Base-by-base conservation (phyloP, 2,329 filamentous ascomycete species). In the Arthrobotrys entomopaga region DNA sequence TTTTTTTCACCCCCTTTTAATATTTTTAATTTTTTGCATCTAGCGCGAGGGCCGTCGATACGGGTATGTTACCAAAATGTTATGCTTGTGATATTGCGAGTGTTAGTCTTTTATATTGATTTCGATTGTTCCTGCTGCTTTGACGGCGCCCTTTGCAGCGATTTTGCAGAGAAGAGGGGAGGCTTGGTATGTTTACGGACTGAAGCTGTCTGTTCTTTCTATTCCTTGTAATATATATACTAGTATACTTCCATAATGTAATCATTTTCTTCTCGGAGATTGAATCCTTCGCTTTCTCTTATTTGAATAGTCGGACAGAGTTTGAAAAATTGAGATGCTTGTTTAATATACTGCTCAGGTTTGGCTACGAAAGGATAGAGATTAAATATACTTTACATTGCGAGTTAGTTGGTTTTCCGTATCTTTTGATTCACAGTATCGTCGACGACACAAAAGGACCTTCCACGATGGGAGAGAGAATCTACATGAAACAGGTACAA, bases 401-500 rank as follows among this genome's bases (percentile, higher is more conserved):
- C n/a, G n/a, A n/a, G n/a, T n/a, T n/a, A 5, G 6, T 10, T 10
- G 6, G 29, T 34, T 34, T 10, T 34, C 29, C 2, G 29, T 34
- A 10, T 34, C 29, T 34, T 34, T 34, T 8, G 29, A 34, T 34
- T 34, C 29, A 34, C 10, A 7, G 7, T 34, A 34, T 8, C 11
- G 49, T 13, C 59, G 34, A 22, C 26, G 22, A 57, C 29, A 15
- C 58, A 29, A 16, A 52, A 34, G 15, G 50, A 67, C 56, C 56
- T 69, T 69, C 65, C 65, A 10, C 26, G 16, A 59, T 38, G 26
- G 2, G 13, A 40, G 13, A 13, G 40, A 16, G 13, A 16, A 29
- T 42, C 43, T 34, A 24, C 24, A 48, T 73, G 69, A 73, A 73
- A 73, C 69, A 69, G 43, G 49, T 49, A 56, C 60, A 38, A n/a